Conservation (phyloP, 2,329 filamentous ascomycete genomes). For the Cryphonectria radicalis region DNA sequence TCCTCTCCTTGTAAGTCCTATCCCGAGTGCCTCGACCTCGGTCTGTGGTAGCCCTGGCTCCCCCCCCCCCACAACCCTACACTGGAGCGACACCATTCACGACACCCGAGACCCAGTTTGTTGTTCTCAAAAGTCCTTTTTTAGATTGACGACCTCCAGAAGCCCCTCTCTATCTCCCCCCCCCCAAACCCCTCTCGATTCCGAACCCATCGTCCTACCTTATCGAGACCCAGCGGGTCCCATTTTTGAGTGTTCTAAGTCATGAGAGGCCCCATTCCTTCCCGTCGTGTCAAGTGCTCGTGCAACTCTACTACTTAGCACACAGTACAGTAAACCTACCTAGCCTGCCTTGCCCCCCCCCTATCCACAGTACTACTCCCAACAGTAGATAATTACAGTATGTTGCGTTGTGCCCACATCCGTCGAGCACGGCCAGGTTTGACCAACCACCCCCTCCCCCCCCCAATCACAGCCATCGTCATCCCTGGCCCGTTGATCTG, state of each 20-base stretch:
- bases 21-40: not conserved
- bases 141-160: not conserved
- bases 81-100: not conserved
- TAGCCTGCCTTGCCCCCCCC: not conserved
- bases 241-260: not conserved
- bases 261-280: slow-evolving; percentile 6
- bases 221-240: slow-evolving; percentile 4
- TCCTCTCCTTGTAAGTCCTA: not conserved
- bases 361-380: not conserved
- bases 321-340: not conserved
- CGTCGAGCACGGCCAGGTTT: not conserved
- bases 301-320: not conserved
- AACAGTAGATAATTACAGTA: not conserved
- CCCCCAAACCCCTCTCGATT: not conserved
- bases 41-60: not conserved
- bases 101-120: not conserved
- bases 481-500: not conserved
- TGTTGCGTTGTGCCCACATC: not conserved
- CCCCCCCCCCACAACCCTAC: not conserved
- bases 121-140: not conserved
- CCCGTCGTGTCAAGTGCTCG: not conserved
- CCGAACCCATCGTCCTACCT: slow-evolving; percentile 1
- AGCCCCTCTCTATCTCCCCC: too few species aligned
- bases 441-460: too few species aligned
- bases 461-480: slow-evolving; percentile 1